Evolutionary conservation across 768 basidiomycete species (phyloP).

Genomic region (Leccinum longicurvipes): DNA sequence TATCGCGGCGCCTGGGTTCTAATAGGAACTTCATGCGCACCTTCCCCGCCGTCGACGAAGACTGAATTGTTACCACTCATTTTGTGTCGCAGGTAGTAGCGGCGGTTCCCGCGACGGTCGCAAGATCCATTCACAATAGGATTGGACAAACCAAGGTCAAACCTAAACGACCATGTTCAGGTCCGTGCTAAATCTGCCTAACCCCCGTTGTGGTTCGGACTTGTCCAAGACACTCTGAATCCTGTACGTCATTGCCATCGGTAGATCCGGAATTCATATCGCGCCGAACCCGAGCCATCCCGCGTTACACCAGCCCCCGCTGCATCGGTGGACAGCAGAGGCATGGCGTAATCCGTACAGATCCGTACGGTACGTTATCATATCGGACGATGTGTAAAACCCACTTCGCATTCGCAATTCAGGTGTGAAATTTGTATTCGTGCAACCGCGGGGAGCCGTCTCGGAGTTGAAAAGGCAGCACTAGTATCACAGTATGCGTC

Average conservation of each 20-base stretch:
- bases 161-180: no score
- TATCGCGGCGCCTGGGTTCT: neutral
- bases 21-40: no score
- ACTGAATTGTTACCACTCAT: neutral
- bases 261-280: slow-evolving; percentile 15
- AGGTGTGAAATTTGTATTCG: neutral
- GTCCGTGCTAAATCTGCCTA: no score
- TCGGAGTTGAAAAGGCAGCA: neutral
- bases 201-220: no score
- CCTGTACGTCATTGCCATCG: slow-evolving; percentile 1
- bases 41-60: no score
- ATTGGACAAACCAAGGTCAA: no score
- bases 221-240: no score
- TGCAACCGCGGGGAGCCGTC: neutral
- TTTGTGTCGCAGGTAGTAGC: neutral
- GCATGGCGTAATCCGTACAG: neutral
- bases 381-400: neutral
- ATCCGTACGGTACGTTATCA: neutral
- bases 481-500: no score
- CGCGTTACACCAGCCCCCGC: neutral
- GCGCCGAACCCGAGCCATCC: neutral
- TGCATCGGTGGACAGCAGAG: neutral
- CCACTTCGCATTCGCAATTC: neutral
- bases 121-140: no score
- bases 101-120: neutral